Evolutionary conservation across 2,329 filamentous ascomycete species (phyloP).

Genomic region (Xylaria sp.): DNA sequence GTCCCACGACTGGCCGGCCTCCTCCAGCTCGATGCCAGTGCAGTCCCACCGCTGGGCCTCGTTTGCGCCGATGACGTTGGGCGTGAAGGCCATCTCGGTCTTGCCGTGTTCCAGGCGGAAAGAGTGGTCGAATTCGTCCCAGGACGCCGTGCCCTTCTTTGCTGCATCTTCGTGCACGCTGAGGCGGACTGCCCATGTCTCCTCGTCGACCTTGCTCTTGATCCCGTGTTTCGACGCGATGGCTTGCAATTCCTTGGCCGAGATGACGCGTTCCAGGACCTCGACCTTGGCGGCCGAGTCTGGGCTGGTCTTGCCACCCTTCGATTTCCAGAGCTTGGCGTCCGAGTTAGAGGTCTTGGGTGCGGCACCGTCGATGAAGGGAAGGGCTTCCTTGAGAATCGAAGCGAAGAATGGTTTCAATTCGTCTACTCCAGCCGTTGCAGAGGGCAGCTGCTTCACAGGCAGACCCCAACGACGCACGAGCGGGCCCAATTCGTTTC

Average conservation of each 20-base stretch:
- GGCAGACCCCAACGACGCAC: conserved; percentile 65
- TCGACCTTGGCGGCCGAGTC: conserved; percentile 63
- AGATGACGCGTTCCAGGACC: conserved; percentile 62
- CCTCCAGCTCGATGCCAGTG: conserved; percentile 51
- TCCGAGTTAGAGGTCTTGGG: conserved; percentile 50
- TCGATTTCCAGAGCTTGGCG: conserved; percentile 60
- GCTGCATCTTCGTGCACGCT: conserved; percentile 68
- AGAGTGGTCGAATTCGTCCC: conserved; percentile 69
- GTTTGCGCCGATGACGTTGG: conserved; percentile 61
- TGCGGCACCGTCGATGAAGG: conserved; percentile 66
- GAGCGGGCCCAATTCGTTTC: conserved; percentile 55
- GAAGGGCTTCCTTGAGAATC: conserved; percentile 66
- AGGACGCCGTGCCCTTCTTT: conserved; percentile 64
- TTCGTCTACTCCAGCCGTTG: conserved; percentile 53
- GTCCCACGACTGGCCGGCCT: conserved; percentile 56
- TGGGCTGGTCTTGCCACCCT: conserved; percentile 59
- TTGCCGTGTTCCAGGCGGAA: conserved; percentile 68
- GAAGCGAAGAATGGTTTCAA: conserved; percentile 62
- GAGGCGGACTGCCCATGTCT: conserved; percentile 72
- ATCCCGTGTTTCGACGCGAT: conserved; percentile 43
- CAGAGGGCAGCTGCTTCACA: conserved; percentile 58
- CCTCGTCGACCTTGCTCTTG: conserved; percentile 45
- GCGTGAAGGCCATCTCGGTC: conserved; percentile 68
- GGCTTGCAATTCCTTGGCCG: conserved; percentile 55
- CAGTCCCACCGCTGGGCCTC: conserved; percentile 60